These are phyloP conservation scores for Wickerhamomyces sp. DNA, from an alignment of 1,139 yeast species.

Conservation along the genomic window DNA sequence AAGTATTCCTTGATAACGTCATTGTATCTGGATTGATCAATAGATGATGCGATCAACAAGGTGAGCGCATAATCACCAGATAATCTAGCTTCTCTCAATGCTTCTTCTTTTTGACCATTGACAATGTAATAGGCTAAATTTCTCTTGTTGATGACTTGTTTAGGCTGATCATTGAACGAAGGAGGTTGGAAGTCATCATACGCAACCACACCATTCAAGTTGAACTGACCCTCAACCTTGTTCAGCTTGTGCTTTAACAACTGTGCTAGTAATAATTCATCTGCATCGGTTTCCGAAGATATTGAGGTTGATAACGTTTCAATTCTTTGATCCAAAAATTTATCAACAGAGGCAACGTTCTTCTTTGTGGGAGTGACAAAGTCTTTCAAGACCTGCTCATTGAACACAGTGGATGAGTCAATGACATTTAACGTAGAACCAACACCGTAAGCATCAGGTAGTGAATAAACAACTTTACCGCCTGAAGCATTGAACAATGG, in stretches of 20 bases:
- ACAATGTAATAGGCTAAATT: constrained; percentile 18
- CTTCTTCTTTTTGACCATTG: constrained; percentile 61
- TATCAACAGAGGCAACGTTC: constrained; percentile 11
- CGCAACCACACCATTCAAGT: constrained; percentile 16
- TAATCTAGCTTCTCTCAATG: constrained; percentile 56
- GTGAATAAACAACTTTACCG: constrained; percentile 37
- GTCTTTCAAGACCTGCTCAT: constrained; percentile 25
- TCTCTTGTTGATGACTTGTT: constrained; percentile 18
- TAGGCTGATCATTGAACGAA: constrained; percentile 5
- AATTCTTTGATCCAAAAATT: constrained; percentile 16
- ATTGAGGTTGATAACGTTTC: constrained; percentile 5
- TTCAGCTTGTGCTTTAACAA: constrained; percentile 19
- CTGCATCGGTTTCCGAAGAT: constrained; percentile 7
- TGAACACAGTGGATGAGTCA: constrained; percentile 28
- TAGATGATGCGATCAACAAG: constrained; percentile 59
- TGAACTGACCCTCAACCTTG: constrained; percentile 12
- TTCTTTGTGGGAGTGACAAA: constrained; percentile 27
- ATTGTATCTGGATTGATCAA: constrained; percentile 50
- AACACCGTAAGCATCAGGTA: constrained; percentile 31
- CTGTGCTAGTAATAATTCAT: constrained; percentile 18
- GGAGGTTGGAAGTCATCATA: constrained; percentile 11
- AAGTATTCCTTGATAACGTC: constrained; percentile 47
- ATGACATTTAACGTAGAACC: constrained; percentile 28
- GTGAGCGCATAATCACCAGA: constrained; percentile 79
- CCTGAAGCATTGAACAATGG: constrained; percentile 75